A percentile compares a stretch with the other conserved stretches of the same genome.
Conservation (phyloP, 805 yeast genomes). For the Tanozyma kutaoensis region DNA sequence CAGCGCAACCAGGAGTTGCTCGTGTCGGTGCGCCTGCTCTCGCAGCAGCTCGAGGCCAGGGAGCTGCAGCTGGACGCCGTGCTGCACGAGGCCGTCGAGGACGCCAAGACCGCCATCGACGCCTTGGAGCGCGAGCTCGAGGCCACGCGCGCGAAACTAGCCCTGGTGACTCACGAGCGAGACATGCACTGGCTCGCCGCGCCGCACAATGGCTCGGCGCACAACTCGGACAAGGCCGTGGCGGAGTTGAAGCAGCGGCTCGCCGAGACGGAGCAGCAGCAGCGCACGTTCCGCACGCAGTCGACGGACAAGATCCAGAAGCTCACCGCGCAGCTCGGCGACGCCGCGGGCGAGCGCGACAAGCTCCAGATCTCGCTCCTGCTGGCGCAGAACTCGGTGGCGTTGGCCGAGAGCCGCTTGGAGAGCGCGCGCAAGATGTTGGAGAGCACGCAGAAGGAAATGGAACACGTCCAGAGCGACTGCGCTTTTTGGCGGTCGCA, state of each 20-base stretch:
- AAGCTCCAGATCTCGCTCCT: slow-evolving; percentile 37
- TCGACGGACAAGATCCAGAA: slow-evolving; percentile 28
- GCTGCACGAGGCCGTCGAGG: slow-evolving; percentile 13
- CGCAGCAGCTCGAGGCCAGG: slow-evolving; percentile 52
- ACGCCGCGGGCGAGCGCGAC: slow-evolving; percentile 15
- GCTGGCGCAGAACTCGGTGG: slow-evolving; percentile 38
- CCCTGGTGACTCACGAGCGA: slow-evolving; percentile 11
- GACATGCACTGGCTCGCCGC: too few species aligned
- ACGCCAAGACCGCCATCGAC: slow-evolving; percentile 1
- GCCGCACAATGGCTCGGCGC: too few species aligned
- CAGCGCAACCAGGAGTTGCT: slow-evolving; percentile 63
- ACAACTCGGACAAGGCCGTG: too few species aligned
- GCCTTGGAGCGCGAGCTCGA: too few species aligned
- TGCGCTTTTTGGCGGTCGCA: slow-evolving; percentile 27
- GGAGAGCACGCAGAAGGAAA: slow-evolving; percentile 15
- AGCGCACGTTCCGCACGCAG: slow-evolving; percentile 21
- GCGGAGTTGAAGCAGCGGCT: slow-evolving; percentile 20
- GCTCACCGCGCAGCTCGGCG: slow-evolving; percentile 26
- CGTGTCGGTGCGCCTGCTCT: slow-evolving; percentile 55
- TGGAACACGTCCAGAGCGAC: slow-evolving; percentile 14
- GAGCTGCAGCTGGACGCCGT: slow-evolving; percentile 19
- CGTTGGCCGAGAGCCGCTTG: slow-evolving; percentile 40
- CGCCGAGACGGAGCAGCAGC: slow-evolving; percentile 22
- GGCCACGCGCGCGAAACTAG: slow-evolving; percentile 28
- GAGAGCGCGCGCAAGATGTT: slow-evolving; percentile 22